Evolutionary conservation across 2,329 filamentous ascomycete genomes (phyloP).

Genomic region (Ceratocystis albifundus): DNA sequence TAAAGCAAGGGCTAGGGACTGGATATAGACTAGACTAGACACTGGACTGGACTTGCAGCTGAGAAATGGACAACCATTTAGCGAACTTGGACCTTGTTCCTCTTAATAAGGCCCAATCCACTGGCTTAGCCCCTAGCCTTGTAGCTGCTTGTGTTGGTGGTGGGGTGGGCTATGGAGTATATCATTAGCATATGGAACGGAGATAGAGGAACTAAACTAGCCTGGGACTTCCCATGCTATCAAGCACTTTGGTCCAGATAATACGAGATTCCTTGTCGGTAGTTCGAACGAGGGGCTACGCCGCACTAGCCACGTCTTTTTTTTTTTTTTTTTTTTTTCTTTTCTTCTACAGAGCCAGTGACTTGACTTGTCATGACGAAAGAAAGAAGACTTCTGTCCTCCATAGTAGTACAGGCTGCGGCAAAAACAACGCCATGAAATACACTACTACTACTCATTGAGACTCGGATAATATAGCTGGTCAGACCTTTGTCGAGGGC

Average conservation of each 20-base stretch:
- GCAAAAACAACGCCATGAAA: too few relatives aligned
- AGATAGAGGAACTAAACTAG: background rate
- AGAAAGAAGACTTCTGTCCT: background rate
- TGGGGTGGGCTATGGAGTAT: background rate
- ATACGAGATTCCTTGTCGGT: background rate
- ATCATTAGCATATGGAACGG: background rate
- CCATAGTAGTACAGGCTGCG: too few relatives aligned
- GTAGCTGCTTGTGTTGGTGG: background rate
- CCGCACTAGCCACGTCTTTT: background rate
- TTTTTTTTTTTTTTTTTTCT: background rate
- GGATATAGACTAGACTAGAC: background rate
- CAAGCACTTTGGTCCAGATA: background rate
- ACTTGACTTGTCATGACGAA: background rate
- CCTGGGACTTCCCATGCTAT: background rate
- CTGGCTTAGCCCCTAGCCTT: too few relatives aligned
- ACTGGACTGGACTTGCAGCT: background rate
- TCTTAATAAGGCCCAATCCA: too few relatives aligned
- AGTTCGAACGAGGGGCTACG: background rate
- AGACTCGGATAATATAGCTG: too few relatives aligned
- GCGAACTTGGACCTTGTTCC: too few relatives aligned
- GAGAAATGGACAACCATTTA: background rate
- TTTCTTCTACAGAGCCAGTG: background rate
- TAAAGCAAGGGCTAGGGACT: slow-evolving; percentile 4
- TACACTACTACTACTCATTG: too few relatives aligned
- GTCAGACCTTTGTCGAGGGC: too few relatives aligned